Evolutionary conservation across 108 stramenopile species (phyloP), one percentile per base, ranked within the genome.

Genomic region (Skeletonema tropicum): DNA sequence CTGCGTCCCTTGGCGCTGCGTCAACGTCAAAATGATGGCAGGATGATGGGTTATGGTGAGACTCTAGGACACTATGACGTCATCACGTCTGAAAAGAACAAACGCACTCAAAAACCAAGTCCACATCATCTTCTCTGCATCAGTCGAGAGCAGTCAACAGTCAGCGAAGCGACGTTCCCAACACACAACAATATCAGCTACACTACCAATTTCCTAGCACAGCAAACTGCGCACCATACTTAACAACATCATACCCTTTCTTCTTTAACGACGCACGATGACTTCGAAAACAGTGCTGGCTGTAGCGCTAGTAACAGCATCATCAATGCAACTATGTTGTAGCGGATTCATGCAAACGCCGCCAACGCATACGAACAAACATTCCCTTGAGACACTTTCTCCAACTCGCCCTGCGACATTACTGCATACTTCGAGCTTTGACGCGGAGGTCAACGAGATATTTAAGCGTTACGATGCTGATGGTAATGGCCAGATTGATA

Each of bases 391-490:
- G 33, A 25, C 59, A 60, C n/a, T 21, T 60, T 29, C 33, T 29
- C 13, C 59, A 32, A 14, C 30, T 4, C 25, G 14, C 19, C 58
- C 58, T 1, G 26, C 11, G n/a, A 59, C 58, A 59, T 33, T 32
- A 15, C 14, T 38, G 36, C 36, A 62, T 19, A 62, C 13, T 25
- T 60, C 68, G 13, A 33, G 6, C 0, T 57, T 52, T 9, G 61
- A 65, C 17, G 23, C 17, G 12, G 30, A 64, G 10, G 32, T 71
- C 11, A 31, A 72, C 6, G 42, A 19, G 3, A 31, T 74, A 41
- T 74, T 74, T 31, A 9, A 64, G 3, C n/a, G 11, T 5, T 79
- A 73, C 74, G 79, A 80, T 33, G 15, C 68, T 21, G 79, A 80
- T 29, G 26, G 48, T 1, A 73, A 57, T 55, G 79, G 79, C 7